A percentile compares a stretch with the other conserved stretches of the same genome.
Evolutionary conservation across 345 rosid genomes (phyloP).

Genomic region (Pistacia atlantica): DNA sequence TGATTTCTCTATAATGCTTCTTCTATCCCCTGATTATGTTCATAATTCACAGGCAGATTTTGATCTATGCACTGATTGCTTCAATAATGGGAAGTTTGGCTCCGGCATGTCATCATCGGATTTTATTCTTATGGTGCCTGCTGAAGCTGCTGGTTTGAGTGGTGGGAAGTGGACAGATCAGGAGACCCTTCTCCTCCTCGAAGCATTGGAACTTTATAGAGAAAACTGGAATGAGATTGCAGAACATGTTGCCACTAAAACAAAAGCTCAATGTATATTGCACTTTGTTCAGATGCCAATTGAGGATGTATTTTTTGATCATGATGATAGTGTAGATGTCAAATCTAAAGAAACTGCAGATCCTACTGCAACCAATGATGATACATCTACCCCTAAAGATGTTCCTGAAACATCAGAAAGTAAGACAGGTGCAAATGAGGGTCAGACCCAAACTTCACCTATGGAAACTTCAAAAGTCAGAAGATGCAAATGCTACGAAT

Average conservation of each 20-base stretch:
- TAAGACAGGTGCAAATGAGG: conserved; percentile 48
- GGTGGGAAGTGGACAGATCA: conserved; percentile 99
- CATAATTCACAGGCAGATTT: conserved; percentile 91
- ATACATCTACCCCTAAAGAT: conserved; percentile 44
- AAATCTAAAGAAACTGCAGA: conserved; percentile 51
- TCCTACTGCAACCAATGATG: conserved; percentile 36
- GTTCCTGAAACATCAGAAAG: conserved; percentile 53
- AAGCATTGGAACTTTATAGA: conserved; percentile 92
- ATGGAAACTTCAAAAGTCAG: conserved; percentile 56
- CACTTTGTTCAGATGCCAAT: conserved; percentile 99
- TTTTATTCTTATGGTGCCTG: conserved; percentile 97
- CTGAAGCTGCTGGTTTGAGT: conserved; percentile 73
- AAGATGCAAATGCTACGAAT: conserved; percentile 52
- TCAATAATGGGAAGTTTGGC: conserved; percentile 80
- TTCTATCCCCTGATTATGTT: conserved; percentile 30
- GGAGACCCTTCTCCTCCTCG: conserved; percentile 98
- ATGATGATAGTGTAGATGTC: conserved; percentile 43
- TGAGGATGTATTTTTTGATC: conserved; percentile 76
- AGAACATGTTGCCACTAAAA: conserved; percentile 98
- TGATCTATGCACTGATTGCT: conserved; percentile 97
- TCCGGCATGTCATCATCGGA: conserved; percentile 90
- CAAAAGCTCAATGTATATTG: conserved; percentile 95
- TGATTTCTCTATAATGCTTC: conserved; percentile 8
- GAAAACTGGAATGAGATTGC: conserved; percentile 99
- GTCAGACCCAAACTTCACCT: conserved; percentile 40